Evolutionary conservation across 1,284 basidiomycete genomes (phyloP), one percentile per base, ranked within the genome.

Genomic region (Pseudozyma sp.): DNA sequence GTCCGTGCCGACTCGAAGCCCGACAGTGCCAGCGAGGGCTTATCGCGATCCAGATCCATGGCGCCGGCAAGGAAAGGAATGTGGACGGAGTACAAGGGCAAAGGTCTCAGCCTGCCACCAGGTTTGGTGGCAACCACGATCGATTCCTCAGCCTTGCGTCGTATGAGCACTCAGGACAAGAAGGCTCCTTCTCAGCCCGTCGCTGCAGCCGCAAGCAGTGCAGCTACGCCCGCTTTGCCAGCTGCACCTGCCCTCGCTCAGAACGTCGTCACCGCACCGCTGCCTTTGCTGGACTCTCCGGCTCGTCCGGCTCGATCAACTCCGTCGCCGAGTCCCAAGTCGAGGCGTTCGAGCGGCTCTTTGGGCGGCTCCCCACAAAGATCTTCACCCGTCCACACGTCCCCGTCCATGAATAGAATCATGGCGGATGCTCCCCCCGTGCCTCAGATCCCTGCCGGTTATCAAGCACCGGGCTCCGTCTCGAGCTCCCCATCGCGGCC

Each of bases 101-200:
- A 73, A 11, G 78, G 75, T 29, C 67, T 79, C 45, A 78, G 69
- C 54, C 40, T 79, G 39, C 78, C 78, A 14, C 68, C 75, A 16
- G 78, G 78, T 39, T 65, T 79, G 0, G 49, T 78, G 13, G 78
- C 76, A 2, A 79, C 78, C 17, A 79, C 76, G 1, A 75, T 79
- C 42, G 76, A 71, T 44, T 72, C 62, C 17, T 78, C 77, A 17
- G 44, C 54, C 37, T 29, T 61, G 47, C 70, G 70, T 31, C 60
- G 65, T 6, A 53, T 53, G 54, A 63, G 54, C 35, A 49, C 11
- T 14, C 58, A 62, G 33, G 63, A 63, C 30, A 68, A 68, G 57
- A 60, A 51, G 57, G 9, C 39, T 16, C 16, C 62, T 17, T 44
- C 42, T n/a, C 54, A 57, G 55, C 11, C 49, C 39, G 56, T 48